A percentile compares a stretch with the other conserved stretches of the same genome.
These are phyloP conservation scores for Pichia sp. DNA, from an alignment of 1,139 yeast genomes.

Conservation along the genomic window DNA sequence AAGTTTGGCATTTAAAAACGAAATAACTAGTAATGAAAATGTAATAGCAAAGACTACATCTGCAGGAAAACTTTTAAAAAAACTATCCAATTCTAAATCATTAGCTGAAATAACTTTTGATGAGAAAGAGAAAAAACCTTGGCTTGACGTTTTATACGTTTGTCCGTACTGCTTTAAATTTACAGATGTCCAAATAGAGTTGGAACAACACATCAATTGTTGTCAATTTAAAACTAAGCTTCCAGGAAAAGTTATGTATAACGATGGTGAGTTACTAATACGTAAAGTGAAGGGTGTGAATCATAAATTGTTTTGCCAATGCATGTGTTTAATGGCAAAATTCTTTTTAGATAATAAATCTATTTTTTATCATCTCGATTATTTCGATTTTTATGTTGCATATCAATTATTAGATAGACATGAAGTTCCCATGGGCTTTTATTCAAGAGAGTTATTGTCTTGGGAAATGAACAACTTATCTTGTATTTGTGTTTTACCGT, in stretches of 20 bases:
- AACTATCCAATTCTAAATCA: no score
- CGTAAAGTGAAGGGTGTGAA: slow-evolving; percentile 61
- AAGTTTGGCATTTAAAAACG: slow-evolving; percentile 5
- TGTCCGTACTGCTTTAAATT: slow-evolving; percentile 86
- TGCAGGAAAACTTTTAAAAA: no score
- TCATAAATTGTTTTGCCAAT: slow-evolving; percentile 68
- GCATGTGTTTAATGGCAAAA: slow-evolving; percentile 77
- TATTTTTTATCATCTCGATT: slow-evolving; percentile 70
- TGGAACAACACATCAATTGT: slow-evolving; percentile 13
- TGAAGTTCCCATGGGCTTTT: slow-evolving; percentile 74
- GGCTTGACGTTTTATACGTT: slow-evolving; percentile 61
- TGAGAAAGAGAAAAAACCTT: slow-evolving; percentile 22
- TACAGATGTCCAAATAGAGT: slow-evolving; percentile 36
- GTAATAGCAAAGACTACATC: neutral
- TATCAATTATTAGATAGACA: slow-evolving; percentile 43
- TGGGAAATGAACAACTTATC: slow-evolving; percentile 86
- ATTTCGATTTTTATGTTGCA: slow-evolving; percentile 71
- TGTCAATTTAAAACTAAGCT: slow-evolving; percentile 43
- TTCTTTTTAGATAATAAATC: slow-evolving; percentile 89
- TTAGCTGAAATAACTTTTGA: neutral
- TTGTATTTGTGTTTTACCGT: slow-evolving; percentile 87
- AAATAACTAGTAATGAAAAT: no score
- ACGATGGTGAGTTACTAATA: slow-evolving; percentile 49
- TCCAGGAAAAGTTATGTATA: slow-evolving; percentile 68
- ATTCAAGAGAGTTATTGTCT: slow-evolving; percentile 78